phyloP scores from a whole-genome alignment of 2,329 filamentous ascomycete genomes.

The Sclerotiophoma versabilis region DNA sequence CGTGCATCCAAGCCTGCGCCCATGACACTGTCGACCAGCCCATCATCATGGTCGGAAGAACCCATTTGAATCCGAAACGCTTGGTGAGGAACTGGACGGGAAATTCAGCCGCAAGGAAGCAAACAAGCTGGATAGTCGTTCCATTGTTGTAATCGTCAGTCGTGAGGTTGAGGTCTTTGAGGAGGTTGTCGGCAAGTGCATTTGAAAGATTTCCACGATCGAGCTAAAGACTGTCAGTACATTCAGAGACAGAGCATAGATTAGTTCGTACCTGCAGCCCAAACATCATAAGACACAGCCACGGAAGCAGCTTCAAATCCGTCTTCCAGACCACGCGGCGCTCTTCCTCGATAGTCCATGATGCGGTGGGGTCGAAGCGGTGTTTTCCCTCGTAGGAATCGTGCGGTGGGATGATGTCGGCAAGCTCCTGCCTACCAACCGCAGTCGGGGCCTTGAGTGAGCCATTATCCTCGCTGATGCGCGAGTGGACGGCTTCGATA shows the following conservation, averaged over 20 bases:
- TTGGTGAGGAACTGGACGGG: conserved; percentile 55
- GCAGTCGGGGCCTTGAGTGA: conserved; percentile 34
- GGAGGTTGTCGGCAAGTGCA: conserved; percentile 40
- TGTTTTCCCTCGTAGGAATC: conserved; percentile 61
- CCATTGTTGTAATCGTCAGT: conserved; percentile 47
- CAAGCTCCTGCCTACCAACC: conserved; percentile 39
- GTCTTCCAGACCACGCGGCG: conserved; percentile 61
- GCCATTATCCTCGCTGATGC: conserved; percentile 33
- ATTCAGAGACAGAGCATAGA: not conserved
- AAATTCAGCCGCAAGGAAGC: conserved; percentile 71
- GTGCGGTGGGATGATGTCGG: conserved; percentile 51
- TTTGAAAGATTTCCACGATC: conserved; percentile 54
- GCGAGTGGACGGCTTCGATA: conserved; percentile 29
- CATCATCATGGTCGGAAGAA: conserved; percentile 54
- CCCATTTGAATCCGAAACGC: conserved; percentile 51
- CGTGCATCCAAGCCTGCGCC: conserved; percentile 71
- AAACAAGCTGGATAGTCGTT: conserved; percentile 72
- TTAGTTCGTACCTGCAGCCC: conserved; percentile 40
- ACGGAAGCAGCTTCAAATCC: conserved; percentile 37
- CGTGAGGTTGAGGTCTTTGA: conserved; percentile 39
- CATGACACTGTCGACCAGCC: conserved; percentile 58
- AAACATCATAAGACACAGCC: conserved; percentile 54
- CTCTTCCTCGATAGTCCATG: conserved; percentile 65
- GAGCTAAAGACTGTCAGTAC: conserved; percentile 44
- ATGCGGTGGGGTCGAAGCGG: conserved; percentile 62